phyloP scores from a whole-genome alignment of 1,284 basidiomycete genomes.

The Singerocomus rubriflavus region DNA sequence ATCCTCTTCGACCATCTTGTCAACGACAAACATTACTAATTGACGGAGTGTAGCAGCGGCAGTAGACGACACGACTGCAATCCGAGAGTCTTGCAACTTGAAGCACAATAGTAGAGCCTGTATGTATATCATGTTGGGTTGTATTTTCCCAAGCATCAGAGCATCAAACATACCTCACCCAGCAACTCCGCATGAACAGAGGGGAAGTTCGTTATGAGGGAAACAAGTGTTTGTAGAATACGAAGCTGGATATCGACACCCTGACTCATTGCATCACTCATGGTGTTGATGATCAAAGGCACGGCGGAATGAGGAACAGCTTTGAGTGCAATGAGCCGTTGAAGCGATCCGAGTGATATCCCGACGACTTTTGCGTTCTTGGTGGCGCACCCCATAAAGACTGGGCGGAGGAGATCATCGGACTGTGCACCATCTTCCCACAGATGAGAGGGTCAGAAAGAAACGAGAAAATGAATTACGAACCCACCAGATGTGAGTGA shows the following conservation, averaged over 20 bases:
- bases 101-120: conserved; percentile 92
- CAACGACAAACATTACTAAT: conserved; percentile 96
- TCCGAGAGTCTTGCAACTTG: conserved; percentile 91
- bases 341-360: conserved; percentile 87
- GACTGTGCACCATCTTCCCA: conserved; percentile 72
- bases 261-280: conserved; percentile 84
- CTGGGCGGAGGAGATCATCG: conserved; percentile 80
- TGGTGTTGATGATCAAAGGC: conserved; percentile 74
- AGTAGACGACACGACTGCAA: conserved; percentile 94
- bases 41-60: conserved; percentile 96
- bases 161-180: conserved; percentile 60
- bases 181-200: conserved; percentile 77
- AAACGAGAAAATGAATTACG: conserved; percentile 2
- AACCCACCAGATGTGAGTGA: conserved; percentile 61
- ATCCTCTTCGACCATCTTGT: conserved; percentile 88
- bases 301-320: conserved; percentile 81
- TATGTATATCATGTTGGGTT: conserved; percentile 30
- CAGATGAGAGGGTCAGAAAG: conserved; percentile 5
- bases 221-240: conserved; percentile 86
- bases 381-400: conserved; percentile 93
- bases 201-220: conserved; percentile 84
- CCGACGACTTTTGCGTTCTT: conserved; percentile 93
- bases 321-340: conserved; percentile 85
- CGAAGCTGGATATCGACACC: conserved; percentile 94
- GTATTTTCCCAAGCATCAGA: neutral